Conservation (phyloP, 208 protist genomes). For the Kentomonas sorsogonicus region DNA sequence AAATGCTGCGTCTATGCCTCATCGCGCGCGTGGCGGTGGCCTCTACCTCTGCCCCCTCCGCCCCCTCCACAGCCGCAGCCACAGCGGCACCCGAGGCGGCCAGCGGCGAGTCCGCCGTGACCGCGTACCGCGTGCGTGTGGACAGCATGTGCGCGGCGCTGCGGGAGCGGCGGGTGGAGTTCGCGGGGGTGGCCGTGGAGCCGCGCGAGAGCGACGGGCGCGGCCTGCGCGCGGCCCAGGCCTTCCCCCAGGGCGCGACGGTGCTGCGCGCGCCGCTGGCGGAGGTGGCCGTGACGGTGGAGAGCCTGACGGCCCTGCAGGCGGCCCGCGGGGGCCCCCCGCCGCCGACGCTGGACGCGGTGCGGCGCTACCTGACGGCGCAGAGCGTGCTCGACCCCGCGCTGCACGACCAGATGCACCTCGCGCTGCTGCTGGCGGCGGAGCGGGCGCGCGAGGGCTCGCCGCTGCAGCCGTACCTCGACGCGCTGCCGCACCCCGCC, state of each 20-base stretch:
- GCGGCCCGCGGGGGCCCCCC: conserved; percentile 16
- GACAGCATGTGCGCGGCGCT: neutral
- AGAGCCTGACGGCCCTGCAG: conserved; percentile 29
- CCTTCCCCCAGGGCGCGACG: conserved; percentile 49
- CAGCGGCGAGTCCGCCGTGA: neutral
- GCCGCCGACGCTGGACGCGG: conserved; percentile 48
- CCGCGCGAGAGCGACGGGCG: conserved; percentile 33
- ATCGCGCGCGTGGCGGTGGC: neutral
- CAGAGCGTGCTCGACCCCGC: conserved; percentile 62
- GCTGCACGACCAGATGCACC: conserved; percentile 63
- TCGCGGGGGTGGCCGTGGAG: conserved; percentile 40
- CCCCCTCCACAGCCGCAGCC: too few relatives aligned
- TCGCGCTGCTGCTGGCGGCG: conserved; percentile 61
- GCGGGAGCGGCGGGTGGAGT: conserved; percentile 26
- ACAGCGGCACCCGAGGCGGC: neutral
- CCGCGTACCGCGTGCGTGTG: neutral
- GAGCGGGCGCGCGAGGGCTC: conserved; percentile 45
- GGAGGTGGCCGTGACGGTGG: conserved; percentile 29
- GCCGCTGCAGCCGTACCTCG: conserved; percentile 47
- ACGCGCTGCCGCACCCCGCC: conserved; percentile 63
- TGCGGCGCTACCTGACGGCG: conserved; percentile 40
- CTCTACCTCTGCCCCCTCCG: neutral
- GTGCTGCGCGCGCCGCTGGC: conserved; percentile 57
- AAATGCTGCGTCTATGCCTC: too few relatives aligned
- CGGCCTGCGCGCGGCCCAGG: conserved; percentile 40